Evolutionary conservation across 1,284 basidiomycete species (phyloP).

Genomic region (Apiotrichum gamsii): DNA sequence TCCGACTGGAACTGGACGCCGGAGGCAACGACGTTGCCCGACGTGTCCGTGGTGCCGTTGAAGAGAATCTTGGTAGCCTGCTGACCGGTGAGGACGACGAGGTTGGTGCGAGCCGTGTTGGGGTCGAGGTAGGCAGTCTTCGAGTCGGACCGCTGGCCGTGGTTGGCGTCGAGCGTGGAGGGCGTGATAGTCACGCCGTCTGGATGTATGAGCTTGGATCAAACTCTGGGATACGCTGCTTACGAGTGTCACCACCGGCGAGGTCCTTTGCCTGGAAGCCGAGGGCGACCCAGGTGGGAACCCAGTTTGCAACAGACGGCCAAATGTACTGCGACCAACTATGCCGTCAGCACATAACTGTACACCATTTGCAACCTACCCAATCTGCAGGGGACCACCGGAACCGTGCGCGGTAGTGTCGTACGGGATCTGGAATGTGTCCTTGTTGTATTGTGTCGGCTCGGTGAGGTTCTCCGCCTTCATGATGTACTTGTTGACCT

Average conservation of each 20-base stretch:
- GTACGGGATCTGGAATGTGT: conserved; percentile 44
- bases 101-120: conserved; percentile 56
- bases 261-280: conserved; percentile 51
- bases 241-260: conserved; percentile 24
- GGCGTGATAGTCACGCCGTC: conserved; percentile 52
- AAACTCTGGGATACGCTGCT: background rate
- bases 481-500: conserved; percentile 43
- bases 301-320: conserved; percentile 55
- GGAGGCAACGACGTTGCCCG: conserved; percentile 53
- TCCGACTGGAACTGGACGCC: conserved; percentile 55
- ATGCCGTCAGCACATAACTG: no score
- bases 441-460: conserved; percentile 26
- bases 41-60: conserved; percentile 49
- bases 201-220: background rate
- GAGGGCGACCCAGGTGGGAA: conserved; percentile 49
- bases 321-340: conserved; percentile 48
- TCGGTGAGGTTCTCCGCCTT: conserved; percentile 50
- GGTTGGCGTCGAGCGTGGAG: conserved; percentile 60
- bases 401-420: conserved; percentile 49
- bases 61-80: conserved; percentile 62
- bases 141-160: conserved; percentile 61
- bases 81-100: conserved; percentile 55
- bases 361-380: conserved; percentile 5
- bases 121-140: conserved; percentile 61
- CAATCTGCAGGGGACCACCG: conserved; percentile 50